Evolutionary conservation across 2,329 filamentous ascomycete genomes (phyloP), one percentile per base, ranked within the genome.

Genomic region (Colletotrichum lini): DNA sequence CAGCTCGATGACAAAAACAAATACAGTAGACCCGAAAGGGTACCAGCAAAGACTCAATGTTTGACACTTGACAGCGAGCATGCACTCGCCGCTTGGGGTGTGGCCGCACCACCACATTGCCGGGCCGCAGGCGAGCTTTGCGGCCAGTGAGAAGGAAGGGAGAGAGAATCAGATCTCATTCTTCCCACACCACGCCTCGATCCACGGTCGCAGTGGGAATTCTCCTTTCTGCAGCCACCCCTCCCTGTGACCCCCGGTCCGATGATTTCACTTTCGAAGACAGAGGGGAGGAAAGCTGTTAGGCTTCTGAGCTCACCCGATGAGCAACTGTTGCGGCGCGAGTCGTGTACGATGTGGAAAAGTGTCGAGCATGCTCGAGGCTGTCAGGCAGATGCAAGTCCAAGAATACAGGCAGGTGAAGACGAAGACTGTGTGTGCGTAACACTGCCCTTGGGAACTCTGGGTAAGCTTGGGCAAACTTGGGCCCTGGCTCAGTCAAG

Each of bases 201-300:
- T 70, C 67, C 67, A 70, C 50, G 67, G 67, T 70, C 60, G 67
- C 67, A 70, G 63, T 56, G 63, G 56, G 47, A 70, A 66, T 59
- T 60, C 35, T 49, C 42, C 49, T 60, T 57, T 35, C 50, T 67
- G 67, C 63, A 44, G 30, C 56, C 67, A 70, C 63, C 47, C 67
- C 62, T 56, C 44, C 40, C 23, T 23, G 53, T 35, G 49, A 61
- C 40, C 56, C 56, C 63, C 40, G 18, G 67, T 67, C 56, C n/a
- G 44, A 70, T 70, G 63, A 70, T 70, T 70, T 70, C 56, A 61
- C 59, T 56, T 61, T 42, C 61, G 15, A 16, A 42, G 7, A 8
- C 7, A 8, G 30, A 35, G 30, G 30, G 30, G 30, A 40, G 49
- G 61, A 49, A 23, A 30, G 30, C 18, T 54, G 62, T 70, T 38